Conservation (phyloP, 768 basidiomycete genomes). For the Auricularia heimuer region DNA sequence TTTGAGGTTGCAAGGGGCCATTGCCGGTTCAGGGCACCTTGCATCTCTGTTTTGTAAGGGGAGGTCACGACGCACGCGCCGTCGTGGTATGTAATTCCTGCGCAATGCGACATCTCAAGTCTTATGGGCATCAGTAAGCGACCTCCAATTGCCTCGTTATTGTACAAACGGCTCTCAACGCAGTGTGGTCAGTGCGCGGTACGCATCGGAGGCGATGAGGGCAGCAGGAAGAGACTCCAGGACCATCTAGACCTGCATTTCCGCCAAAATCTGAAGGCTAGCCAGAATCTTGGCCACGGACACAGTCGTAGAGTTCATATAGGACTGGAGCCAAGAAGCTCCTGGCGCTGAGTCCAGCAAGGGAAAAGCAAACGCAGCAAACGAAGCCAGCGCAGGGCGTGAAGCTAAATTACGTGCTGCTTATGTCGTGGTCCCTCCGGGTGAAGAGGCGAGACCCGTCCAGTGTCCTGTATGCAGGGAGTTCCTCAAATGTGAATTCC, state of each 20-base stretch:
- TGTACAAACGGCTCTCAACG: conserved; percentile 65
- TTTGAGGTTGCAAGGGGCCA: too few species aligned
- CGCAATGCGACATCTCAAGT: conserved; percentile 2
- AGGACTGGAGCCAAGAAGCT: conserved; percentile 86
- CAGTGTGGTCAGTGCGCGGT: conserved; percentile 93
- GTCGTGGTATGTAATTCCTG: conserved; percentile 33
- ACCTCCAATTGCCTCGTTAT: conserved; percentile 49
- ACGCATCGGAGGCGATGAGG: conserved; percentile 64
- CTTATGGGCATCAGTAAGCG: conserved; percentile 34
- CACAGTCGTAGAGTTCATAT: conserved; percentile 53
- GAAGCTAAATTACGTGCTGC: conserved; percentile 66
- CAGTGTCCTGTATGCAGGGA: conserved; percentile 98
- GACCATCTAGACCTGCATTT: conserved; percentile 96
- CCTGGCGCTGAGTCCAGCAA: conserved; percentile 38
- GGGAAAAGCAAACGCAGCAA: conserved; percentile 60
- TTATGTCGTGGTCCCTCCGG: conserved; percentile 83
- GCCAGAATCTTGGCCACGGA: conserved; percentile 69
- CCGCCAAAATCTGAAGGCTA: conserved; percentile 78
- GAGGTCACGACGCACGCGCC: too few species aligned
- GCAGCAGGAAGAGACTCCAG: conserved; percentile 70
- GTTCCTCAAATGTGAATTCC: conserved; percentile 76
- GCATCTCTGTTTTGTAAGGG: too few species aligned
- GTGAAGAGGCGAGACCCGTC: conserved; percentile 72
- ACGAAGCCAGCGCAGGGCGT: conserved; percentile 57
- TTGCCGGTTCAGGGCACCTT: too few species aligned